Base-by-base conservation (phyloP, 106 monocot genomes). In the Allium sativum region DNA sequence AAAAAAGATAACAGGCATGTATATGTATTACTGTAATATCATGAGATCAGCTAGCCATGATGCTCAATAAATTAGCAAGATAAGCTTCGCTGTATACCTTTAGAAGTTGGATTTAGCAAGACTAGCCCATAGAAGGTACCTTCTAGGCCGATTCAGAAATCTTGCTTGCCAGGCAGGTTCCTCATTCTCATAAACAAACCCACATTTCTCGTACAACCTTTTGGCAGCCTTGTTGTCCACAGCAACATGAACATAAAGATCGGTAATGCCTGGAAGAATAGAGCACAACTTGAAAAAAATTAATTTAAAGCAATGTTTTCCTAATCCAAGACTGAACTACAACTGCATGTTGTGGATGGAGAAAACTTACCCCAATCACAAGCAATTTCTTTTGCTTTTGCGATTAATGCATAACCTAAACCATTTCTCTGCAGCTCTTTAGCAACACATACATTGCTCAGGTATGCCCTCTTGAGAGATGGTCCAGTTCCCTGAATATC, bases 371-470 rank as follows among this genome's bases (percentile, higher is more conserved):
- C 94, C 94, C 94, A 90, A 58, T 72, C 67, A 59, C 58, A 68
- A 75, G 94, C 94, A 67, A 95, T 53, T 75, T 75, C 64, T 67
- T 77, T 95, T 21, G 94, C 80, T 50, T 78, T 77, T 45, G 56
- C 40, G 54, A 95, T 46, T 58, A 95, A 48, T 53, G 74, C 73
- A 73, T 76, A 69, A n/a, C 83, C 94, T 46, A 95, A 62, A 44
- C 90, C 94, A 79, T 90, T 90, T 72, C 84, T 84, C 21, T 89
- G 94, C 54, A 95, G 61, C 77, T 95, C 94, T 64, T 87, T 74
- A 17, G 94, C 90, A 45, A 95, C 94, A 76, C 94, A 95, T 17
- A 95, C 90, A 79, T 95, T 95, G 70, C 84, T 87, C 40, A 95
- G 56, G 52, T 95, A 95, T 60, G 86, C 94, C 73, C 94, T 76